Percentiles rank a stretch among this genome's conserved stretches.
These are phyloP conservation scores for Solanum chilense DNA, from an alignment of 257 asterid genomes.

Conservation along the genomic window DNA sequence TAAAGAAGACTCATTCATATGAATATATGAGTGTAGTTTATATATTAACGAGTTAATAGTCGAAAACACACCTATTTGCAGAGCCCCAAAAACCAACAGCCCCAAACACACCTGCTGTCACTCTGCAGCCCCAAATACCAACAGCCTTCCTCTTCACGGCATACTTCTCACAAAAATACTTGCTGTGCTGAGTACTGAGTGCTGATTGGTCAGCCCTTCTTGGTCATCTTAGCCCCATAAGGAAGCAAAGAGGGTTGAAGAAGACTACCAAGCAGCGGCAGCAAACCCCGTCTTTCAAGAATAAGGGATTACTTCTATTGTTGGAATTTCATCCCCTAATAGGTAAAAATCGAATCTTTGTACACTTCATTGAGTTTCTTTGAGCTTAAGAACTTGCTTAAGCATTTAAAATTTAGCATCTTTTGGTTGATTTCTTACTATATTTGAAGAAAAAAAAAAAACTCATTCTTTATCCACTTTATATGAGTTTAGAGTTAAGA, in stretches of 20 bases:
- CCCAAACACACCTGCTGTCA: background rate
- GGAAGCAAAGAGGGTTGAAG: background rate
- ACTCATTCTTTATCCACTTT: background rate
- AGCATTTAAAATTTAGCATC: background rate
- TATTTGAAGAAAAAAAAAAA: background rate
- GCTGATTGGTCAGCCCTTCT: background rate
- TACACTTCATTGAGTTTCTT: background rate
- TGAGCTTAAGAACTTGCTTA: background rate
- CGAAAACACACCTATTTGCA: background rate
- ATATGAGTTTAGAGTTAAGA: background rate
- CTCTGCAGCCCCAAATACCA: background rate
- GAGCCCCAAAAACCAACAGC: background rate
- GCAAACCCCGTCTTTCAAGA: background rate
- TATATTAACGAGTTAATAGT: background rate
- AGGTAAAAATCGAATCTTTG: background rate
- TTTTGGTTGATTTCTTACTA: background rate
- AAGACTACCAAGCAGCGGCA: background rate
- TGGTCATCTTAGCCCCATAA: background rate
- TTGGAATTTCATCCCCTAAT: background rate
- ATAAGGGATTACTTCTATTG: background rate
- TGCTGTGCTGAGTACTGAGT: background rate
- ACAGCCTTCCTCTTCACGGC: background rate
- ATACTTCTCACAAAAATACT: background rate
- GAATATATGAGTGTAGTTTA: background rate
- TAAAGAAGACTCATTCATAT: background rate